Evolutionary conservation across 345 rosid genomes (phyloP), one percentile per base, ranked within the genome.

Genomic region (Syzygium grande): DNA sequence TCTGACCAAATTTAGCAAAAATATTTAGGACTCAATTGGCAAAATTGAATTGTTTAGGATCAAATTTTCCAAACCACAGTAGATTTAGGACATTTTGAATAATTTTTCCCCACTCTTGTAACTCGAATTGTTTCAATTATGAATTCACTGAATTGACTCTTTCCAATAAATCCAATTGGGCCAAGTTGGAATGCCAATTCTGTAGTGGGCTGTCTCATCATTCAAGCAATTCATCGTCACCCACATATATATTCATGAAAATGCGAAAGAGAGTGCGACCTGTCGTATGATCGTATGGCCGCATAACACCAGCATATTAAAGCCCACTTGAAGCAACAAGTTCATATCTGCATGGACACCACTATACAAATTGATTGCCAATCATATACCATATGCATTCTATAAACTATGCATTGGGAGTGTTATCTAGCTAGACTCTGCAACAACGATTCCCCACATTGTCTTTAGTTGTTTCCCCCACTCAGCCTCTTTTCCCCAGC

Each of bases 281-380:
- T 61, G 73, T 61, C 73, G 73, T 61, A 17, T 61, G 73, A 61
- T 14, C n/a, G 38, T 6, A 13, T 61, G 38, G 38, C 73, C 14
- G 38, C 73, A 61, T n/a, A 61, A 61, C 73, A 9, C 83, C 83
- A 38, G 83, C 83, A 73, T 38, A 52, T 49, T 55, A 52, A 30
- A 52, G 59, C 86, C 86, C 83, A 73, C 83, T 73, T 73, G 83
- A 73, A 73, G 80, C 38, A 30, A 38, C 51, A 38, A 87, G 78
- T 87, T 87, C 85, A 80, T 56, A 87, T 87, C 88, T 84, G 63
- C 85, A 80, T 55, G 78, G 85, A 87, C 83, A 87, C 88, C 88
- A 87, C 88, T 80, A 87, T 19, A 73, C 83, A 38, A 38, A 34
- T 73, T 38, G 49, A 17, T 73, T 41, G 41, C 49, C 25, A 73